Conservation (phyloP, 371 early-diverging fungal species). For the Smittium mucronatum region DNA sequence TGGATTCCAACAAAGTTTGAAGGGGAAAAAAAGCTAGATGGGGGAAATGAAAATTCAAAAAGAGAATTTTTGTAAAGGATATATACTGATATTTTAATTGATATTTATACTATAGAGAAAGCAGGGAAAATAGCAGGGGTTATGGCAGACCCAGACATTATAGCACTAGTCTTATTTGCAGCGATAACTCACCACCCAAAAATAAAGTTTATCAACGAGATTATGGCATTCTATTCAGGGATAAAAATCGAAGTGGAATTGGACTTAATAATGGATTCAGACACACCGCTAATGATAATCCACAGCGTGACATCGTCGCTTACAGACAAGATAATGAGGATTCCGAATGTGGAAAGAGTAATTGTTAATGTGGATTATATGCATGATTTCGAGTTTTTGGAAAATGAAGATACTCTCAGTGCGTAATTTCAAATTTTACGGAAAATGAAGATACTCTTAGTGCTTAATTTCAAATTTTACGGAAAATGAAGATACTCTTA, state of each 20-base stretch:
- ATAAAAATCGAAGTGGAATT: constrained; percentile 70
- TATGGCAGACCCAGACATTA: constrained; percentile 60
- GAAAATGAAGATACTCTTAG: no score
- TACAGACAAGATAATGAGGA: constrained; percentile 56
- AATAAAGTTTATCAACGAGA: constrained; percentile 67
- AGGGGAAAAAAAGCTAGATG: no score
- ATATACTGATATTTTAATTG: no score
- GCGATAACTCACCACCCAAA: constrained; percentile 74
- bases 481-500: no score
- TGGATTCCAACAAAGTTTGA: no score
- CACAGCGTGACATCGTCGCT: constrained; percentile 69
- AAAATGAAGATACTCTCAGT: no score
- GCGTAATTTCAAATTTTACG: no score
- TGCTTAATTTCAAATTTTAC: no score
- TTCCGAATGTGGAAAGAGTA: constrained; percentile 61
- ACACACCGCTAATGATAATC: constrained; percentile 50
- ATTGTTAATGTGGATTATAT: constrained; percentile 68
- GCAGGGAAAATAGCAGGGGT: constrained; percentile 61
- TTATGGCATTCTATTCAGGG: constrained; percentile 80
- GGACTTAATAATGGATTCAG: constrained; percentile 66
- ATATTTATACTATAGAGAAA: neutral
- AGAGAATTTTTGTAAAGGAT: no score
- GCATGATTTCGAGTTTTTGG: neutral
- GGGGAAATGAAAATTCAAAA: no score
- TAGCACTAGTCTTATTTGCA: constrained; percentile 72